These are phyloP conservation scores for Coffea humblotiana DNA, from an alignment of 305 asterid species.

Conservation along the genomic window DNA sequence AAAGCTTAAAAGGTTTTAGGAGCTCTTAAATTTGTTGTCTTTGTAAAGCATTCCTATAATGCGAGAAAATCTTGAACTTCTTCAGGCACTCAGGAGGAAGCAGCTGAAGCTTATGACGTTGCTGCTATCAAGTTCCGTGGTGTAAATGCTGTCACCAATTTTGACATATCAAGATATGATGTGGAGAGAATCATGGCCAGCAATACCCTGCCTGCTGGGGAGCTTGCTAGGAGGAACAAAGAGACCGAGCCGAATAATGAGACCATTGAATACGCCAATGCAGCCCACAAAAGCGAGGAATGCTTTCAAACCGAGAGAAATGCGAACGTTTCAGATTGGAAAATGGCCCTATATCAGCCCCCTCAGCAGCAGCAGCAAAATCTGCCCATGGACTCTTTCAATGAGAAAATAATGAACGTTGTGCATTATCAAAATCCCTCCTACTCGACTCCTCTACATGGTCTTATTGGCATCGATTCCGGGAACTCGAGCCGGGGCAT, in stretches of 20 bases:
- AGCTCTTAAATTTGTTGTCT: background rate
- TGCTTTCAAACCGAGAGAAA: constrained; percentile 15
- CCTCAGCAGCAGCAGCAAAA: constrained; percentile 28
- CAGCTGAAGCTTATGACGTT: constrained; percentile 89
- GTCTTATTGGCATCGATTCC: constrained; percentile 37
- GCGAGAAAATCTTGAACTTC: background rate
- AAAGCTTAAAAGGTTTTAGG: background rate
- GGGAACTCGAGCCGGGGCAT: constrained; percentile 18
- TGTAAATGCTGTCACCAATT: constrained; percentile 75
- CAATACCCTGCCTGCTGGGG: constrained; percentile 65
- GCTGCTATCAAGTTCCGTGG: constrained; percentile 94
- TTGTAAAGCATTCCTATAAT: background rate
- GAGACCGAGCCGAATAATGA: constrained; percentile 29
- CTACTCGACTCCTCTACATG: constrained; percentile 44
- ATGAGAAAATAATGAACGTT: constrained; percentile 19
- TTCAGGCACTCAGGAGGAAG: constrained; percentile 88
- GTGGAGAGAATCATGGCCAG: constrained; percentile 82
- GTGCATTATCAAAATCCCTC: constrained; percentile 34
- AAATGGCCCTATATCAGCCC: constrained; percentile 38
- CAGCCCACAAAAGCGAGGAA: constrained; percentile 16
- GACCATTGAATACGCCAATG: constrained; percentile 20
- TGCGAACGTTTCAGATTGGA: constrained; percentile 46
- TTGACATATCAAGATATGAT: constrained; percentile 69
- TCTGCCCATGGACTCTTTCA: constrained; percentile 14
- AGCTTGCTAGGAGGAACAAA: constrained; percentile 59